Conservation (phyloP, 2,329 filamentous ascomycete species). For the Akanthomyces muscarius region DNA sequence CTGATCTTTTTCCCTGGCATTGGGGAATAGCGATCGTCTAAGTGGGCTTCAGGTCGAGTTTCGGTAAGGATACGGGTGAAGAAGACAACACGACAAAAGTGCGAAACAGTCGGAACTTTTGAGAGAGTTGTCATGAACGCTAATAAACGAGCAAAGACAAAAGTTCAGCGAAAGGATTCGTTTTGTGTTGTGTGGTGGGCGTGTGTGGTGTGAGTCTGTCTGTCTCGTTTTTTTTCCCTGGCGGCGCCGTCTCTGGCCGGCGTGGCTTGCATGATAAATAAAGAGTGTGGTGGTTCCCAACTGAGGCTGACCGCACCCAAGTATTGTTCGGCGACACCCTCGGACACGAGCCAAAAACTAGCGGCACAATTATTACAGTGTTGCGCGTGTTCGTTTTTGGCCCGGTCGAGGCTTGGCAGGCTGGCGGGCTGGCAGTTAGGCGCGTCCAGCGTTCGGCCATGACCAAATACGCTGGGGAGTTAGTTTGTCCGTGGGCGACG, state of each 20-base stretch:
- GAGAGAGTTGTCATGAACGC: neutral
- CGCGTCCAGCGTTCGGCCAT: neutral
- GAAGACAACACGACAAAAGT: neutral
- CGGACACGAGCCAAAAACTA: neutral
- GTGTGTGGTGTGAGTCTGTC: no score
- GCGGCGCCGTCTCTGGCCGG: constrained; percentile 7
- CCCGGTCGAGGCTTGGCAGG: neutral
- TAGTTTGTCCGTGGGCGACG: constrained; percentile 1
- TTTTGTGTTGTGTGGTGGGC: neutral
- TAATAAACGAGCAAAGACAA: neutral
- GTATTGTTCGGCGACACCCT: constrained; percentile 5
- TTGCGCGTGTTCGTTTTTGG: neutral
- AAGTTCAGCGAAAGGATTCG: neutral
- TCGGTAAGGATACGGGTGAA: neutral
- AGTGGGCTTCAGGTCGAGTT: constrained; percentile 3
- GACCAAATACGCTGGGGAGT: neutral
- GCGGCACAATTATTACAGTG: neutral
- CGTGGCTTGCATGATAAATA: constrained; percentile 15
- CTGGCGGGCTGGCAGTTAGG: neutral
- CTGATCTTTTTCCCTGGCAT: neutral
- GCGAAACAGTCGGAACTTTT: neutral
- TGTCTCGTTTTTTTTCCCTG: neutral
- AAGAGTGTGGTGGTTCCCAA: neutral
- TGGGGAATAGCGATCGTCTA: constrained; percentile 8
- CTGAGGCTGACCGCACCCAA: neutral